Conservation (phyloP, 2,329 filamentous ascomycete genomes). For the Fragosphaeria purpurea region DNA sequence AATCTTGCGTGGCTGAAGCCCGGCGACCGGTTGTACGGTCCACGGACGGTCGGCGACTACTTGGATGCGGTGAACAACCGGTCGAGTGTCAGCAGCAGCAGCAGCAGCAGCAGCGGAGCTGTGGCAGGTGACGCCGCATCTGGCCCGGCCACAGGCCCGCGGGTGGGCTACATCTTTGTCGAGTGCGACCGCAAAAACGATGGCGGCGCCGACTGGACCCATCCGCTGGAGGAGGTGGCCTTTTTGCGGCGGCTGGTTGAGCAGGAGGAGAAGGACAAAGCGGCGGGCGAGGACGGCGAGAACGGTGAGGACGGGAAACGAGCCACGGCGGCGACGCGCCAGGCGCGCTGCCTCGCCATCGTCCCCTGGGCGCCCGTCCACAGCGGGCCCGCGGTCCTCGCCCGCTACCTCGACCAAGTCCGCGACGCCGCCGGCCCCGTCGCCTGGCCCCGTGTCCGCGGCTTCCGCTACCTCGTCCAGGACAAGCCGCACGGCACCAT, state of each 20-base stretch:
- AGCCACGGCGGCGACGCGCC: slow-evolving; percentile 47
- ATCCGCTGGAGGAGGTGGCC: slow-evolving; percentile 61
- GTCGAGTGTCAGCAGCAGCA: background rate
- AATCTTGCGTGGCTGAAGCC: slow-evolving; percentile 61
- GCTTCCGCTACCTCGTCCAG: slow-evolving; percentile 77
- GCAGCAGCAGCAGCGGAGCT: background rate
- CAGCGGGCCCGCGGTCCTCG: slow-evolving; percentile 48
- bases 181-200: slow-evolving; percentile 69
- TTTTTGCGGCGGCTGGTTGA: slow-evolving; percentile 58
- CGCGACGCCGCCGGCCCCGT: slow-evolving; percentile 51
- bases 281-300: slow-evolving; percentile 28
- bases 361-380: slow-evolving; percentile 82
- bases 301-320: slow-evolving; percentile 28
- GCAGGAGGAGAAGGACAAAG: slow-evolving; percentile 35
- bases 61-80: slow-evolving; percentile 9
- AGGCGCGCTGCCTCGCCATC: slow-evolving; percentile 54
- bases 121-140: slow-evolving; percentile 16
- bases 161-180: slow-evolving; percentile 68
- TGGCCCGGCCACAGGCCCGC: slow-evolving; percentile 28
- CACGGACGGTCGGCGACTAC: slow-evolving; percentile 58
- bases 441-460: slow-evolving; percentile 59
- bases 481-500: slow-evolving; percentile 60
- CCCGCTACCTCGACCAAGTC: slow-evolving; percentile 54
- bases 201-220: slow-evolving; percentile 49
- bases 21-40: slow-evolving; percentile 48